Conservation (phyloP, 2,329 filamentous ascomycete genomes). For the Purpureocillium takamizusanense region DNA sequence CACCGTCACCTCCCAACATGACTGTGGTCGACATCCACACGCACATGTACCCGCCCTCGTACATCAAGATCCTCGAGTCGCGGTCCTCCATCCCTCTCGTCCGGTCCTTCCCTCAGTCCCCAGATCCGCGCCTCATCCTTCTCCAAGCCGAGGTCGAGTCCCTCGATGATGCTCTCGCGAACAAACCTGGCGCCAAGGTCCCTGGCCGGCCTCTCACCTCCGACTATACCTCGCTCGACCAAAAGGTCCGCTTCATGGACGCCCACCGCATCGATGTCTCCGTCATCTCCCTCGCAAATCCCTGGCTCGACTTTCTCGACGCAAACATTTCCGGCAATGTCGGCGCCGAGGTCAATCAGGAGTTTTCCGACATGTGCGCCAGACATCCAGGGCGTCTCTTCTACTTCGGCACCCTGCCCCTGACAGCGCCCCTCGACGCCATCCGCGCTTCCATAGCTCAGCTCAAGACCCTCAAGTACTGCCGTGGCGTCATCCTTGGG, state of each 20-base stretch:
- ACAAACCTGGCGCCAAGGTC: conserved; percentile 40
- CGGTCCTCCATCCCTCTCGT: conserved; percentile 61
- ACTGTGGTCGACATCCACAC: conserved; percentile 58
- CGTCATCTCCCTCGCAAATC: conserved; percentile 83
- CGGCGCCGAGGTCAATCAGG: conserved; percentile 63
- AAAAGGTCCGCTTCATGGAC: conserved; percentile 85
- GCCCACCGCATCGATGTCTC: conserved; percentile 72
- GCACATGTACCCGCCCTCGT: conserved; percentile 59
- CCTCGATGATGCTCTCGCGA: conserved; percentile 40
- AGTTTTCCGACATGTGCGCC: conserved; percentile 65
- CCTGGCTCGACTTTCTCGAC: conserved; percentile 81
- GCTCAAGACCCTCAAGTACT: conserved; percentile 52
- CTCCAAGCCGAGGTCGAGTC: conserved; percentile 41
- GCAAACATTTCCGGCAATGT: conserved; percentile 51
- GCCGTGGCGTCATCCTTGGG: conserved; percentile 81
- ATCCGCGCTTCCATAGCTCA: conserved; percentile 58
- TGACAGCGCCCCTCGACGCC: conserved; percentile 55
- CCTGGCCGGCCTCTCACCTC: conserved; percentile 75
- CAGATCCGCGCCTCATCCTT: conserved; percentile 57
- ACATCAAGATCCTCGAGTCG: conserved; percentile 51
- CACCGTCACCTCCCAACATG: conserved; percentile 14
- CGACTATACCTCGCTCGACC: conserved; percentile 70
- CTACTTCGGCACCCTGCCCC: conserved; percentile 74
- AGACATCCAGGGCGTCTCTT: conserved; percentile 60
- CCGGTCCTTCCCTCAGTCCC: conserved; percentile 48